These are phyloP conservation scores for Aleurites moluccanus DNA, from an alignment of 441 rosid genomes.

Conservation along the genomic window DNA sequence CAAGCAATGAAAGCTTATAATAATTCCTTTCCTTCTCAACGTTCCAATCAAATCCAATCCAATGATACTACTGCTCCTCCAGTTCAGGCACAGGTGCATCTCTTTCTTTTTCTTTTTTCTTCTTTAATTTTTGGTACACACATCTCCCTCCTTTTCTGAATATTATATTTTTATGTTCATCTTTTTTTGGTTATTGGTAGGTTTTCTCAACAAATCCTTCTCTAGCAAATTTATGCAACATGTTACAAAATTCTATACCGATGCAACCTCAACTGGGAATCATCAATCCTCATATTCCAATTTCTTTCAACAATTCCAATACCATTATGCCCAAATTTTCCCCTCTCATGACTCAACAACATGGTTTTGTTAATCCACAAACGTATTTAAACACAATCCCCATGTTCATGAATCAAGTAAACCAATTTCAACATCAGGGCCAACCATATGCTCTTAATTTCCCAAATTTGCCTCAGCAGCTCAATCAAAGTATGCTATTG, in stretches of 20 bases:
- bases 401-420: constrained; percentile 40
- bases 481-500: constrained; percentile 35
- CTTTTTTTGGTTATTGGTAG: constrained; percentile 9
- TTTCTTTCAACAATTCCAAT: constrained; percentile 30
- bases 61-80: background rate
- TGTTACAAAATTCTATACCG: constrained; percentile 38
- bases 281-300: constrained; percentile 44
- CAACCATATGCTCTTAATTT: constrained; percentile 34
- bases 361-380: constrained; percentile 37
- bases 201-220: constrained; percentile 30
- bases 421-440: constrained; percentile 33
- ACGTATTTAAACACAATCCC: constrained; percentile 25
- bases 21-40: no score
- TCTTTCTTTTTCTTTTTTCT: background rate
- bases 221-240: constrained; percentile 19
- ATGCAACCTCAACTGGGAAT: constrained; percentile 48
- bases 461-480: constrained; percentile 47
- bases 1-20: no score
- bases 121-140: background rate
- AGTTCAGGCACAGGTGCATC: constrained; percentile 4
- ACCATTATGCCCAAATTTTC: constrained; percentile 24
- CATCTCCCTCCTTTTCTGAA: no score
- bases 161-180: background rate
- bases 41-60: constrained; percentile 1
- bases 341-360: constrained; percentile 47